phyloP scores from a whole-genome alignment of 2,329 filamentous ascomycete genomes.

The Cadophora sp. region DNA sequence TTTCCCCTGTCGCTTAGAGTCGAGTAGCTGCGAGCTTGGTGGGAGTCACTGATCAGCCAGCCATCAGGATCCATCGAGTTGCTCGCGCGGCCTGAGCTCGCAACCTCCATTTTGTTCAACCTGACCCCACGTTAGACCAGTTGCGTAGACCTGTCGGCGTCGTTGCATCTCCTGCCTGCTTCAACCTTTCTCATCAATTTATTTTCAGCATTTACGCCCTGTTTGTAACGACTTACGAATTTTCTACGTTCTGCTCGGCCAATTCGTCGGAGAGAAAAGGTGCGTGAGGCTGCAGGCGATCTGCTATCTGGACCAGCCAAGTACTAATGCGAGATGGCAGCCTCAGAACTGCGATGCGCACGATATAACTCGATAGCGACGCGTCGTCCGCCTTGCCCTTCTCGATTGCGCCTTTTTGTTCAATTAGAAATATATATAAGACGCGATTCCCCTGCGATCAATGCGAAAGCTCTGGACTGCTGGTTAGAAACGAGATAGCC shows the following conservation, averaged over 20 bases:
- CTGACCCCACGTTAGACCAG: slow-evolving; percentile 15
- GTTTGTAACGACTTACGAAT: slow-evolving; percentile 33
- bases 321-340: slow-evolving; percentile 21
- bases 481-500: slow-evolving; percentile 31
- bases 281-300: slow-evolving; percentile 22
- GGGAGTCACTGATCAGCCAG: slow-evolving; percentile 26
- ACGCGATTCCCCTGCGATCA: slow-evolving; percentile 23
- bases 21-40: slow-evolving; percentile 14
- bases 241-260: slow-evolving; percentile 25
- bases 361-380: slow-evolving; percentile 36
- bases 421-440: slow-evolving; percentile 23
- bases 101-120: slow-evolving; percentile 23
- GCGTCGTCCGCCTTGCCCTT: slow-evolving; percentile 31
- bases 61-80: slow-evolving; percentile 3
- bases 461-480: slow-evolving; percentile 18
- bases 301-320: slow-evolving; percentile 8
- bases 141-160: slow-evolving; percentile 14
- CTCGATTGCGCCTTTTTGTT: slow-evolving; percentile 7
- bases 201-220: neutral
- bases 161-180: slow-evolving; percentile 18
- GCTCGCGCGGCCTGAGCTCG: slow-evolving; percentile 14
- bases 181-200: slow-evolving; percentile 10
- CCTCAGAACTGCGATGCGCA: slow-evolving; percentile 33
- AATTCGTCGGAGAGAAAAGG: slow-evolving; percentile 16
- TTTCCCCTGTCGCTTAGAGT: slow-evolving; percentile 15